A percentile compares a stretch with the other conserved stretches of the same genome.
These are phyloP conservation scores for Suhomyces coccinellae DNA, from an alignment of 1,139 yeast species.

Conservation along the genomic window DNA sequence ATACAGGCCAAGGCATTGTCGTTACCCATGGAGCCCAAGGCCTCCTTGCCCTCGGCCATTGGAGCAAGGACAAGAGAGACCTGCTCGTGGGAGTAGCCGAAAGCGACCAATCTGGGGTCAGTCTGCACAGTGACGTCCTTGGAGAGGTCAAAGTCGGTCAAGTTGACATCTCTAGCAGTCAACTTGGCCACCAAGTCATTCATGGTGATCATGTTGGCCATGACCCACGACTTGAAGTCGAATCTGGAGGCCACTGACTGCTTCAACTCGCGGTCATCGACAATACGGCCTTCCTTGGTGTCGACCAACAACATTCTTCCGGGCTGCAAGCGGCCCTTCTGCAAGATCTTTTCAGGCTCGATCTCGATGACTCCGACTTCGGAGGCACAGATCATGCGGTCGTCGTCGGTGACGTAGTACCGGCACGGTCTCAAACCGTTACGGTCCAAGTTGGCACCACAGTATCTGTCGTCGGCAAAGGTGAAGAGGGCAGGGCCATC, in stretches of 20 bases:
- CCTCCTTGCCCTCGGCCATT: constrained; percentile 96
- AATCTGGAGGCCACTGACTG: constrained; percentile 75
- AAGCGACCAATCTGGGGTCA: constrained; percentile 82
- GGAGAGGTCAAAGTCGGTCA: constrained; percentile 15
- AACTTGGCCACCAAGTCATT: constrained; percentile 69
- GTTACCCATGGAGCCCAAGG: constrained; percentile 98
- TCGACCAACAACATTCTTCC: constrained; percentile 96
- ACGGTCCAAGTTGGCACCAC: constrained; percentile 97
- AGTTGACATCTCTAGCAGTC: constrained; percentile 45
- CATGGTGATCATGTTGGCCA: constrained; percentile 81
- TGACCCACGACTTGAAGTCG: constrained; percentile 93
- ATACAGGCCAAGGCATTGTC: constrained; percentile 96
- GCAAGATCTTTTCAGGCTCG: constrained; percentile 77
- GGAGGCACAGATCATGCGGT: constrained; percentile 95
- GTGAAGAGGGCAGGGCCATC: constrained; percentile 98
- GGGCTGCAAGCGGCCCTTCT: constrained; percentile 93
- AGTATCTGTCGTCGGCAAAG: constrained; percentile 95
- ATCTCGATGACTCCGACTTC: constrained; percentile 97
- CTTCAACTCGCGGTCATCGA: constrained; percentile 89
- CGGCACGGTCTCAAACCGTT: constrained; percentile 98
- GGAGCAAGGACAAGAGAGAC: constrained; percentile 81
- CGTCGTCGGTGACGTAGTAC: constrained; percentile 91
- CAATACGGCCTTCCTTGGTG: constrained; percentile 88
- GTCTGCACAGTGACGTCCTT: constrained; percentile 55
- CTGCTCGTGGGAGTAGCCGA: constrained; percentile 93